Percentiles rank a stretch among this genome's conserved stretches.
Evolutionary conservation across 2,329 filamentous ascomycete species (phyloP).

Genomic region (Neonectria coccinea): DNA sequence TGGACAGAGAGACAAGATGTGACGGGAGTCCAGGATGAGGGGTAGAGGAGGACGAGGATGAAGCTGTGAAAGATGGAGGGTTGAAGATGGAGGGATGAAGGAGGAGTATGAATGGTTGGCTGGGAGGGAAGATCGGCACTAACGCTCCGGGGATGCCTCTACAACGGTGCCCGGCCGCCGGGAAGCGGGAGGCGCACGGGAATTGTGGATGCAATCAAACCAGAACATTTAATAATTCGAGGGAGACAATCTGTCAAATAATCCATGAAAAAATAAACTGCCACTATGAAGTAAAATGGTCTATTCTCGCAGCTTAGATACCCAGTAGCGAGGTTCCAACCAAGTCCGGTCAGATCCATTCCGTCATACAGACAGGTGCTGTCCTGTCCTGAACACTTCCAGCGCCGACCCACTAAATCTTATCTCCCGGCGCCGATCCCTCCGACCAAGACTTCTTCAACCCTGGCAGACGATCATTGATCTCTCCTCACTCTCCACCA

Average conservation of each 20-base stretch:
- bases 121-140: neutral
- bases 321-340: no score
- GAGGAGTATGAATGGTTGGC: neutral
- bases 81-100: conserved; percentile 1
- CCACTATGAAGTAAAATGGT: no score
- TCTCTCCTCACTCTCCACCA: neutral
- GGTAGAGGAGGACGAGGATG: neutral
- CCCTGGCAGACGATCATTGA: conserved; percentile 9
- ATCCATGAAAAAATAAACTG: no score
- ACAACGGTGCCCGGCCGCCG: neutral
- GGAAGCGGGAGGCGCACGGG: conserved; percentile 10
- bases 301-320: no score
- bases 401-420: conserved; percentile 32
- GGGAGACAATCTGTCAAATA: no score
- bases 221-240: neutral
- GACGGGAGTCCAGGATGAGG: conserved; percentile 1
- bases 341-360: no score
- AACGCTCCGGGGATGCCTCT: no score
- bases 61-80: neutral
- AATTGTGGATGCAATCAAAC: neutral
- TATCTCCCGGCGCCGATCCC: conserved; percentile 20
- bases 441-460: neutral
- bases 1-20: neutral
- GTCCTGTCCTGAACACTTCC: neutral
- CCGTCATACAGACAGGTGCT: neutral